Percentiles rank a stretch among this genome's conserved stretches.
Evolutionary conservation across 495 filamentous ascomycete genomes (phyloP).

Genomic region (Platismatia glauca): DNA sequence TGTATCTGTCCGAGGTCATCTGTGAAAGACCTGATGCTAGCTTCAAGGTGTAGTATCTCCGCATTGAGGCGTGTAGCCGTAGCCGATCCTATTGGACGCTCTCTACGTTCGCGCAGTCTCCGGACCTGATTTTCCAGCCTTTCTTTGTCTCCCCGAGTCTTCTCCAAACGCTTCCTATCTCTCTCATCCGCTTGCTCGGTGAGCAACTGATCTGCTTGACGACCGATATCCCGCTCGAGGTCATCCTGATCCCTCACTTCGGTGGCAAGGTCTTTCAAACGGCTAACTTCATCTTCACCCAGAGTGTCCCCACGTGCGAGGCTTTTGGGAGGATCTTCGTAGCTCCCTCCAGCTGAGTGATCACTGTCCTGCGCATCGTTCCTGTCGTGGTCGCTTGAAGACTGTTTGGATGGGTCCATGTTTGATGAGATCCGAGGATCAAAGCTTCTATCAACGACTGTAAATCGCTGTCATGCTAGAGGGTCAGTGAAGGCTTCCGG

Average conservation of each 20-base stretch:
- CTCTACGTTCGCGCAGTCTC: constrained; percentile 42
- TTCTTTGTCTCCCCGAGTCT: constrained; percentile 53
- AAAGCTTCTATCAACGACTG: neutral
- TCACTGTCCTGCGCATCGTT: neutral
- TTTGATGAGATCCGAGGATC: neutral
- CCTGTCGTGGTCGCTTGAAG: too few relatives aligned
- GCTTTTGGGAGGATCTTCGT: neutral
- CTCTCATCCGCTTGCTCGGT: constrained; percentile 78
- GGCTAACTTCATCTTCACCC: constrained; percentile 45
- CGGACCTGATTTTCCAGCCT: constrained; percentile 41
- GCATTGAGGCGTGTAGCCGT: constrained; percentile 44
- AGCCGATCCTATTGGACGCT: constrained; percentile 39
- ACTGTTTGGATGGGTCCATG: constrained; percentile 1
- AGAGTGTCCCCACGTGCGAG: constrained; percentile 12
- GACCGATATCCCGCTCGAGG: constrained; percentile 62
- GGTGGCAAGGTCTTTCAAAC: constrained; percentile 58
- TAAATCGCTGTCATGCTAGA: neutral
- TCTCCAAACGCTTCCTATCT: constrained; percentile 78
- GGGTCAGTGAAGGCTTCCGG: neutral
- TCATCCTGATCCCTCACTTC: constrained; percentile 79
- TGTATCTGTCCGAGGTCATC: constrained; percentile 71
- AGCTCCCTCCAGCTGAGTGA: neutral
- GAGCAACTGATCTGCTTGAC: constrained; percentile 63
- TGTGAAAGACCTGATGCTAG: constrained; percentile 49
- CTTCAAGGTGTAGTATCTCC: constrained; percentile 55